These are phyloP conservation scores for Ascochyta pisi DNA, from an alignment of 2,329 filamentous ascomycete species.

Conservation along the genomic window DNA sequence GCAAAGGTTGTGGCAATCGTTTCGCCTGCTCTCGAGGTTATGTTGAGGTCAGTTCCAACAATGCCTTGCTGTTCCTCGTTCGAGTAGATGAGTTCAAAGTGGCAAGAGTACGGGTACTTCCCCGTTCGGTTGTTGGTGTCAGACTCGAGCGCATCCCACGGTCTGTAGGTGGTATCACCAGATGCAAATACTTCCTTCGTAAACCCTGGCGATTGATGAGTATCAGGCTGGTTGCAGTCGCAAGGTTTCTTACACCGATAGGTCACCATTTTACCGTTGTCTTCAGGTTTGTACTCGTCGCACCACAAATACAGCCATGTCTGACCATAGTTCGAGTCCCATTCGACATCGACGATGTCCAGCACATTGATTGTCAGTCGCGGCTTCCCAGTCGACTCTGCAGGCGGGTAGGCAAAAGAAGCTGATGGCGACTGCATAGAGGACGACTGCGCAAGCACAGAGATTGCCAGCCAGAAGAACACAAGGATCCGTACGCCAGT, in stretches of 20 bases:
- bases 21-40: slow-evolving; percentile 2
- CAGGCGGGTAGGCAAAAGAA: slow-evolving; percentile 9
- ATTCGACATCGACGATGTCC: slow-evolving; percentile 6
- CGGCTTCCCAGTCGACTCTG: background rate
- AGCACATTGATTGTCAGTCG: slow-evolving; percentile 4
- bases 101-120: slow-evolving; percentile 6
- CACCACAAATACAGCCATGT: slow-evolving; percentile 11
- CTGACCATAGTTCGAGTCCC: slow-evolving; percentile 7
- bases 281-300: background rate
- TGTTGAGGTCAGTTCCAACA: slow-evolving; percentile 1
- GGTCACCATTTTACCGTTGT: background rate
- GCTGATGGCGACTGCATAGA: background rate
- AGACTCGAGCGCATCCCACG: slow-evolving; percentile 1
- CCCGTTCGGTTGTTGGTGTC: slow-evolving; percentile 4
- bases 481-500: background rate
- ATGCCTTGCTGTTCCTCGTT: background rate
- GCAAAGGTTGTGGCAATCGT: slow-evolving; percentile 5
- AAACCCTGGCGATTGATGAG: background rate
- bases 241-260: background rate
- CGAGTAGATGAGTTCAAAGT: slow-evolving; percentile 10
- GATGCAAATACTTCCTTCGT: background rate
- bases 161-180: slow-evolving; percentile 6
- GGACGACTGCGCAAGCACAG: background rate
- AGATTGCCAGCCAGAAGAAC: background rate
- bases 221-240: background rate